Conservation (phyloP, 495 filamentous ascomycete genomes). For the Talaromyces wortmannii region DNA sequence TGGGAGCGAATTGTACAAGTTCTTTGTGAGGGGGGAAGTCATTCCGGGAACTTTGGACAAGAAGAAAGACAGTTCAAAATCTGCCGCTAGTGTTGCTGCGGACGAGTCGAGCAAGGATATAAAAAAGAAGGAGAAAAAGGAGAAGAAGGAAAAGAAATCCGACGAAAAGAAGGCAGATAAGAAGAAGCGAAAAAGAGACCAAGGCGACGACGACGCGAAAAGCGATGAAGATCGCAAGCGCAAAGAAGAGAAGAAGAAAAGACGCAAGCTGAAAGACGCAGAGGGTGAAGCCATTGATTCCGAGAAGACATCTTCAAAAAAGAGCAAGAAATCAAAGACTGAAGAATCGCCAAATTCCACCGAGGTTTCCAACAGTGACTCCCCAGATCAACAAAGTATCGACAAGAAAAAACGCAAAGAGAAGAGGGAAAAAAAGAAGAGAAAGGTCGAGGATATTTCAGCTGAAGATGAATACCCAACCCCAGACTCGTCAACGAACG, state of each 20-base stretch:
- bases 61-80: constrained; percentile 6
- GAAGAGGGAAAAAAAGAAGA: constrained; percentile 30
- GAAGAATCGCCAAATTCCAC: background rate
- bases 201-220: background rate
- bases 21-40: constrained; percentile 70
- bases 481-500: constrained; percentile 11
- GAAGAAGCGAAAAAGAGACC: constrained; percentile 12
- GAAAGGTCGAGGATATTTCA: constrained; percentile 16
- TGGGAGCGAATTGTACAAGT: constrained; percentile 63
- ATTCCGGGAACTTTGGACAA: constrained; percentile 58
- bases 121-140: constrained; percentile 8
- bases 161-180: constrained; percentile 8
- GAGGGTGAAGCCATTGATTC: constrained; percentile 10
- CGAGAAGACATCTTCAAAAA: background rate
- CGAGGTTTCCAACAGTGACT: background rate
- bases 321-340: constrained; percentile 1
- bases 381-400: constrained; percentile 8
- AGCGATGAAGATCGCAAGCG: background rate
- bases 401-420: constrained; percentile 15
- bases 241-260: background rate
- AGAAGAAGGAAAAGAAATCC: constrained; percentile 12
- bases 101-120: background rate
- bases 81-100: background rate
- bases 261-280: constrained; percentile 1
- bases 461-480: constrained; percentile 11